These are phyloP conservation scores for Thymus quinquecostatus DNA, from an alignment of 257 asterid genomes.

Conservation along the genomic window DNA sequence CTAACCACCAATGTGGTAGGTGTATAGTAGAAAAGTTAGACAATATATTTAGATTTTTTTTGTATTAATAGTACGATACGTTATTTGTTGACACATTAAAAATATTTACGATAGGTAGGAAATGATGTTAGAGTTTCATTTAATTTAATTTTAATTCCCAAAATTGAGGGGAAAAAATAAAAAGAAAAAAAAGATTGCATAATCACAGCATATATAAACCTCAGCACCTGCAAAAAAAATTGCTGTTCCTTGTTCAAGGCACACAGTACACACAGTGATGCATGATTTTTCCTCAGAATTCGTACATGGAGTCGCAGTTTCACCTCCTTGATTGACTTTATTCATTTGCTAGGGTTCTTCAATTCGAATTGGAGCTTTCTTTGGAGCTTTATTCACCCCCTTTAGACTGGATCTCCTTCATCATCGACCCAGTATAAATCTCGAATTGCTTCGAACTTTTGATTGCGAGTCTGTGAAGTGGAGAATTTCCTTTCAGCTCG, in stretches of 20 bases:
- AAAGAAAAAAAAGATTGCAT: background rate
- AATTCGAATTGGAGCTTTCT: conserved; percentile 9
- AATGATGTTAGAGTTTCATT: background rate
- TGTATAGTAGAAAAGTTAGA: no score
- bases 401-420: conserved; percentile 26
- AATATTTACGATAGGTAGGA: no score
- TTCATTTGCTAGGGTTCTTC: conserved; percentile 23
- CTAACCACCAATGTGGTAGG: no score
- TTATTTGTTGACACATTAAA: no score
- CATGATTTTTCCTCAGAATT: no score
- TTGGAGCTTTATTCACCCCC: conserved; percentile 7
- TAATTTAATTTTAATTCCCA: background rate
- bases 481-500: conserved; percentile 1
- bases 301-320: no score
- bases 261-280: no score
- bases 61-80: no score
- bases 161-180: background rate
- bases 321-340: background rate
- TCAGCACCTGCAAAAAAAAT: no score
- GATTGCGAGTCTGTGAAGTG: background rate
- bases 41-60: no score
- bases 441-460: background rate
- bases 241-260: no score
- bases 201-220: conserved; percentile 12
- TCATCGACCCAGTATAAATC: conserved; percentile 15